Evolutionary conservation across 1,284 basidiomycete species (phyloP), one percentile per base, ranked within the genome.

Genomic region (Somion occarium): DNA sequence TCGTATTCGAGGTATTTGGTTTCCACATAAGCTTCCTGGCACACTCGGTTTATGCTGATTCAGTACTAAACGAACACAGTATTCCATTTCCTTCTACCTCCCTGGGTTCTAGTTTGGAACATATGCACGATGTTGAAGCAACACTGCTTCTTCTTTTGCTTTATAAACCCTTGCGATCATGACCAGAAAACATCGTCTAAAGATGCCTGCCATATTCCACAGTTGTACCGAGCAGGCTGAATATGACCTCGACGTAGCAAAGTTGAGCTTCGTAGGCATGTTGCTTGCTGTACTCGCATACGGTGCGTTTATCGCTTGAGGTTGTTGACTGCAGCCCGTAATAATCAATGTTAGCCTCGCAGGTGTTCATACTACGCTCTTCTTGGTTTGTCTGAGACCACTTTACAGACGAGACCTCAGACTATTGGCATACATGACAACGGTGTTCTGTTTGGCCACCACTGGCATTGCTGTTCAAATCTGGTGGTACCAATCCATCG

Each of bases 401-500:
- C 23, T 52, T 15, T 38, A 24, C 15, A 52, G 44, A 30, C 56
- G 49, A 3, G 34, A 18, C n/a, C 25, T 37, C 25, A 18, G 23
- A 25, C 49, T 46, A 23, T 37, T 52, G 2, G 13, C 25, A 3
- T 58, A 58, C 34, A 34, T 54, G 22, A 15, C 48, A 23, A n/a
- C 49, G 20, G 47, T 58, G 2, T 54, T 53, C 46, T 5, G 23
- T 5, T 42, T 53, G 18, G 52, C 53, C 5, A 58, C 54, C 7
- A 37, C 38, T 7, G 56, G 46, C 4, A 49, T 58, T 20, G 37
- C 24, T 9, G 18, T 58, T 12, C 56, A 58, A 30, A 48, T 53
- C 5, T 56, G 52, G 52, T 58, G 56, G 56, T 49, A 49, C 15
- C 49, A 50, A 22, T 46, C 52, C 20, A 52, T 49, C 3, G 55